A percentile compares a stretch with the other conserved stretches of the same genome.
Evolutionary conservation across 2,329 filamentous ascomycete genomes (phyloP).

Genomic region (Leptographium radiaticola): DNA sequence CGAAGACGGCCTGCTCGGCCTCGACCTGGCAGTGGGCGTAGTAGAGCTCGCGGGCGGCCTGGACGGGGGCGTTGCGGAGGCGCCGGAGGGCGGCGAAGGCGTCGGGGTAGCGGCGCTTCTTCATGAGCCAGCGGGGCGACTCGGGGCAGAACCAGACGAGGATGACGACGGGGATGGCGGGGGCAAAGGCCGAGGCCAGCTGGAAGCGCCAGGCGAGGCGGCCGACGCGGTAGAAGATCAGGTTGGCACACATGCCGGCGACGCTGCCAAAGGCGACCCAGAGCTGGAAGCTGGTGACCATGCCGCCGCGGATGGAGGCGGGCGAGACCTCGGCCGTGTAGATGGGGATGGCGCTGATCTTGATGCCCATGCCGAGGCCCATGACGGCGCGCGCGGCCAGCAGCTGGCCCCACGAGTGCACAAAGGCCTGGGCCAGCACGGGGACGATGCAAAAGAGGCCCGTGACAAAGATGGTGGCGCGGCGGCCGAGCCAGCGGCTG

Average conservation of each 20-base stretch:
- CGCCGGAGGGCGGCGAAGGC: slow-evolving; percentile 43
- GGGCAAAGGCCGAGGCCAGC: slow-evolving; percentile 50
- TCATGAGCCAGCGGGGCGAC: slow-evolving; percentile 53
- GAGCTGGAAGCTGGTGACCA: slow-evolving; percentile 43
- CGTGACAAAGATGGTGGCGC: slow-evolving; percentile 21
- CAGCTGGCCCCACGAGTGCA: slow-evolving; percentile 54
- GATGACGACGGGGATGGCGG: slow-evolving; percentile 46
- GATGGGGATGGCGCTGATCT: slow-evolving; percentile 35
- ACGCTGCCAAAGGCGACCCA: slow-evolving; percentile 38
- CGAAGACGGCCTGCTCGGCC: slow-evolving; percentile 21
- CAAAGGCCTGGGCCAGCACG: slow-evolving; percentile 50
- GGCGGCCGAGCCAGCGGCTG: slow-evolving; percentile 28
- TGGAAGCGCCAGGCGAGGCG: slow-evolving; percentile 49
- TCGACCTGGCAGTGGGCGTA: slow-evolving; percentile 41
- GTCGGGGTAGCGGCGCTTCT: slow-evolving; percentile 39
- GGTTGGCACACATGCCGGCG: slow-evolving; percentile 49
- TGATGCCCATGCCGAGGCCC: slow-evolving; percentile 52
- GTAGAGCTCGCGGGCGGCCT: slow-evolving; percentile 48
- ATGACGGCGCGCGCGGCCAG: slow-evolving; percentile 53
- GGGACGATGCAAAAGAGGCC: slow-evolving; percentile 37
- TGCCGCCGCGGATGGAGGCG: slow-evolving; percentile 35
- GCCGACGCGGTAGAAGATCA: slow-evolving; percentile 46
- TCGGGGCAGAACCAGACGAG: slow-evolving; percentile 44
- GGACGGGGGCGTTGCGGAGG: slow-evolving; percentile 44
- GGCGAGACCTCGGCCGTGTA: slow-evolving; percentile 40